phyloP scores from a whole-genome alignment of 2,329 filamentous ascomycete species.

The Cercospora sp. region DNA sequence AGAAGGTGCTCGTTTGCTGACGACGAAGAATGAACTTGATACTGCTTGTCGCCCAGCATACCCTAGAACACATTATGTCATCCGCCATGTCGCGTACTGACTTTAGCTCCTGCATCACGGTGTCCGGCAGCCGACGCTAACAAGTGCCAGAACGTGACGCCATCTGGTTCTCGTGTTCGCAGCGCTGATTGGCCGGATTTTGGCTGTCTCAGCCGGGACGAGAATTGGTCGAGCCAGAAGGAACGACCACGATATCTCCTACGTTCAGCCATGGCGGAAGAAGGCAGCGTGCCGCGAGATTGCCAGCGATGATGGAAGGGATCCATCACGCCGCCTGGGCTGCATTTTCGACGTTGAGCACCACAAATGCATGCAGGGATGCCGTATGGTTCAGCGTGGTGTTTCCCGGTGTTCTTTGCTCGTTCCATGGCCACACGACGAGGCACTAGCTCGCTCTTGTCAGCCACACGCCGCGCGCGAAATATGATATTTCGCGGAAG shows the following conservation, averaged over 20 bases:
- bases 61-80: background rate
- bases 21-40: background rate
- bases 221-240: background rate
- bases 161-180: background rate
- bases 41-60: background rate
- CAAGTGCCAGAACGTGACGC: background rate
- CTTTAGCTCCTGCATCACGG: slow-evolving; percentile 2
- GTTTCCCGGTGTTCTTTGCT: background rate
- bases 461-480: background rate
- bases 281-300: background rate
- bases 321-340: background rate
- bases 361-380: background rate
- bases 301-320: background rate
- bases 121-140: background rate
- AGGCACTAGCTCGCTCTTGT: background rate
- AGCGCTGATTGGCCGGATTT: background rate
- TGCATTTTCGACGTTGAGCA: background rate
- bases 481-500: background rate
- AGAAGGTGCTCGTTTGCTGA: too few species aligned
- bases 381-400: background rate
- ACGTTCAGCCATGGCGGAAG: slow-evolving; percentile 4
- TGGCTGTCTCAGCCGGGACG: slow-evolving; percentile 4
- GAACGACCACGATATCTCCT: background rate
- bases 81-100: background rate
- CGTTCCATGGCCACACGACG: background rate